Base-by-base conservation (phyloP, 1,139 yeast species). In the Sugiyamaella novakii region DNA sequence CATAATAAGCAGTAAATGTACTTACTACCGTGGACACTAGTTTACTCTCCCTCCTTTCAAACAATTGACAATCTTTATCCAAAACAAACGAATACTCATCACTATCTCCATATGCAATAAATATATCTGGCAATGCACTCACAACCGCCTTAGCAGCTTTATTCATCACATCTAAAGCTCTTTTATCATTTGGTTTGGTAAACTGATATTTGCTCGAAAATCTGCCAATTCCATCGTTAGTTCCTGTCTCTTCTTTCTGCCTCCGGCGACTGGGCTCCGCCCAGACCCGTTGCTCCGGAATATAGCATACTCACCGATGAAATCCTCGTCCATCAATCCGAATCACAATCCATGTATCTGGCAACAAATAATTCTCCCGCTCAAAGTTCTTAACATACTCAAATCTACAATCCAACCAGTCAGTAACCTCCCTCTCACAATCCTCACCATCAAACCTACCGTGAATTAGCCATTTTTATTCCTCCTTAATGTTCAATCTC, bases 291-390 rank as follows among this genome's bases (percentile, higher is more conserved):
- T 21, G 30, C 30, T 36, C 40, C 25, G 5, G 25, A 22, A 6
- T 5, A 22, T 22, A 8, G 25, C 8, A 22, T n/a, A 27, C 61
- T 34, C 35, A 59, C 63, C 81, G 83, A 68, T 92, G 98, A 66
- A 92, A 92, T 21, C 96, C 95, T 58, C 95, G 79, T 1, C 99
- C 99, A 63, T 92, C 99, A 0, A 92, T 81, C 43, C 99, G 74
- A 11, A 94, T 78, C 19, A 92, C 84, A 10, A 92, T 81, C 68
- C 83, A 85, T 0, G 95, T 81, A 48, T 88, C 84, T 0, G 92
- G 96, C 0, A 92, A 75, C 4, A 94, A 73, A 31, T 72, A 70
- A 61, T 81, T 81, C 54, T 86, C 92, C 34, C 79, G 72, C 66
- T 92, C 99, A 66, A 88, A 92, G 52, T 73, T 70, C 59, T 81